These are phyloP conservation scores for Scutellaria barbata DNA, from an alignment of 257 asterid species.

Conservation along the genomic window DNA sequence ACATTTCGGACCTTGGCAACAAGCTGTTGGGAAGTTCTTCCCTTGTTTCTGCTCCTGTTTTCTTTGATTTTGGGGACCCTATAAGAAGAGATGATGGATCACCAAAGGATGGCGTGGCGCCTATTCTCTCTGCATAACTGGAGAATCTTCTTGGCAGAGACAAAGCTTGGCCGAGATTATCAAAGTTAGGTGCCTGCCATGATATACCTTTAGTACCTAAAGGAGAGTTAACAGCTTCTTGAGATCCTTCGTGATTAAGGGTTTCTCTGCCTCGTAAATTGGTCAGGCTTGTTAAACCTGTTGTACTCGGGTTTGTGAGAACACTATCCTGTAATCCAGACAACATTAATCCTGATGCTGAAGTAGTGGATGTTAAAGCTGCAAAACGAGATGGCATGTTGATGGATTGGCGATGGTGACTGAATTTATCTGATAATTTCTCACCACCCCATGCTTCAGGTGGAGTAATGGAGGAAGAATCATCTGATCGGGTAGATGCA, in stretches of 20 bases:
- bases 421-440: constrained; percentile 69
- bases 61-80: constrained; percentile 86
- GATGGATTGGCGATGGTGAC: constrained; percentile 66
- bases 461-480: constrained; percentile 78
- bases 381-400: constrained; percentile 74
- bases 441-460: constrained; percentile 99
- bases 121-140: constrained; percentile 94
- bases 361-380: constrained; percentile 55
- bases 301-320: constrained; percentile 53
- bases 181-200: constrained; percentile 52
- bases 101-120: constrained; percentile 65
- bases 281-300: constrained; percentile 55
- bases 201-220: constrained; percentile 48
- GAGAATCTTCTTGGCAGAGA: constrained; percentile 73
- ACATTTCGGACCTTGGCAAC: constrained; percentile 66
- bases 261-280: constrained; percentile 53
- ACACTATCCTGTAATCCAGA: constrained; percentile 69
- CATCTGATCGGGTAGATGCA: constrained; percentile 56
- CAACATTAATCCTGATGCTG: constrained; percentile 58
- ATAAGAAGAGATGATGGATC: constrained; percentile 59
- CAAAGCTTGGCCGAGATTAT: constrained; percentile 60
- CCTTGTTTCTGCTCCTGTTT: constrained; percentile 88
- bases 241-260: constrained; percentile 57
- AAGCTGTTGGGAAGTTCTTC: constrained; percentile 76
- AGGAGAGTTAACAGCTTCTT: constrained; percentile 61